Base-by-base conservation (phyloP, 805 yeast species). In the Candida michaelii region DNA sequence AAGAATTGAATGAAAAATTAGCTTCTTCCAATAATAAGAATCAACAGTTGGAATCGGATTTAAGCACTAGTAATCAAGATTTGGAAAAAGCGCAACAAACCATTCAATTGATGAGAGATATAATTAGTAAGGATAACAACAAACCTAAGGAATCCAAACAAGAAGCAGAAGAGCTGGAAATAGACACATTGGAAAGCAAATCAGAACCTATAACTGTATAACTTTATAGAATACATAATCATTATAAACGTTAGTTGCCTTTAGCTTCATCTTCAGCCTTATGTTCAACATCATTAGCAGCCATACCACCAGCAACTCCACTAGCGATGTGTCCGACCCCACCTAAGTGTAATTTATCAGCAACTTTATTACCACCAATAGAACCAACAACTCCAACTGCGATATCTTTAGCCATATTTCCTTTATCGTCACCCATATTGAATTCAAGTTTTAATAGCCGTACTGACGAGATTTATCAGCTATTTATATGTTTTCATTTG, bases 341-440 rank as follows among this genome's bases (percentile, higher is more conserved):
- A 3, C 71, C 71, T 31, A 62, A 40, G 15, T 50, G 54, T 16
- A 61, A 50, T 36, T 54, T 56, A 43, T 65, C 69, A 14, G 71
- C 71, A 6, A 62, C 60, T 52, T 63, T 63, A 51, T 60, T 62
- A n/a, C 66, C 71, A 4, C 59, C 68, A 14, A 66, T n/a, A n/a
- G 69, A 63, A 4, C 71, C 71, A 4, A 59, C 69, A 27, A 65
- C 64, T 3, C 63, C 55, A 15, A 59, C 66, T 5, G 62, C 69
- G 39, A 66, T 63, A 51, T 62, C 54, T 47, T 66, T 65, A 36
- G 50, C 62, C 16, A 57, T 54, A 37, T 59, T 48, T 37, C 36
- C 35, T 42, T 46, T 46, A 37, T 32, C 52, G 17, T 40, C 51
- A n/a, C n/a, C n/a, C n/a, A n/a, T n/a, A n/a, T n/a, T n/a, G n/a